These are phyloP conservation scores for Cordyceps javanica DNA, from an alignment of 2,329 filamentous ascomycete genomes.

Conservation along the genomic window DNA sequence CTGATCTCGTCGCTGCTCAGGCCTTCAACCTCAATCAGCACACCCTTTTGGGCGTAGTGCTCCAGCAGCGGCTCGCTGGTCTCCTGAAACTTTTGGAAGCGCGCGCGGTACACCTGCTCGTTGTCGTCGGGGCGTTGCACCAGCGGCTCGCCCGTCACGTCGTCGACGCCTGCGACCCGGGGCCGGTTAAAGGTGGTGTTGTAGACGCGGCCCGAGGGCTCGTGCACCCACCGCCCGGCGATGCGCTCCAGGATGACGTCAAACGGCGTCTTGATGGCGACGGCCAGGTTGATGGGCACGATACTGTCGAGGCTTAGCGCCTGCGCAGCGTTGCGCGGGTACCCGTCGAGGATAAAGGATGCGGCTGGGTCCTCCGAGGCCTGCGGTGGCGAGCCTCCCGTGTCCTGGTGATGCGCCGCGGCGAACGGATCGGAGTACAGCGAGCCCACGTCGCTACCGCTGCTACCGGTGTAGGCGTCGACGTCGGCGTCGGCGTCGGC, in stretches of 20 bases:
- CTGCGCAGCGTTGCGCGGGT: conserved; percentile 81
- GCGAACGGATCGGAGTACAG: conserved; percentile 30
- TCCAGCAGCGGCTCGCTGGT: conserved; percentile 79
- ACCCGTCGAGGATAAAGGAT: conserved; percentile 93
- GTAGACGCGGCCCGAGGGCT: conserved; percentile 85
- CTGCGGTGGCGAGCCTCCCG: conserved; percentile 29
- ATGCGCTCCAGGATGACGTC: conserved; percentile 86
- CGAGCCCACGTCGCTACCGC: conserved; percentile 29
- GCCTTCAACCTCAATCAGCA: conserved; percentile 81
- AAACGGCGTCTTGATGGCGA: conserved; percentile 79
- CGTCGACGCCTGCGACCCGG: conserved; percentile 72
- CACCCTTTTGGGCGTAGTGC: conserved; percentile 78
- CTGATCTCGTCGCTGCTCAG: conserved; percentile 92
- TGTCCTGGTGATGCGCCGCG: conserved; percentile 31
- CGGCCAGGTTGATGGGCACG: conserved; percentile 90
- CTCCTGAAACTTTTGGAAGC: conserved; percentile 79
- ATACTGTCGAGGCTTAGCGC: conserved; percentile 70
- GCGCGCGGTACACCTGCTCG: conserved; percentile 74
- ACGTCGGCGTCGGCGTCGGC: conserved; percentile 30
- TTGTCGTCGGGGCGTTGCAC: conserved; percentile 80
- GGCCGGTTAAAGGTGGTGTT: conserved; percentile 92
- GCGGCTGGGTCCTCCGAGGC: conserved; percentile 66
- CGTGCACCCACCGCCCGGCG: conserved; percentile 87
- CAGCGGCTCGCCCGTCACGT: conserved; percentile 82
- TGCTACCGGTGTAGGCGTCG: conserved; percentile 30